Base-by-base conservation (phyloP, 257 asterid species). In the Solanum rostratum region DNA sequence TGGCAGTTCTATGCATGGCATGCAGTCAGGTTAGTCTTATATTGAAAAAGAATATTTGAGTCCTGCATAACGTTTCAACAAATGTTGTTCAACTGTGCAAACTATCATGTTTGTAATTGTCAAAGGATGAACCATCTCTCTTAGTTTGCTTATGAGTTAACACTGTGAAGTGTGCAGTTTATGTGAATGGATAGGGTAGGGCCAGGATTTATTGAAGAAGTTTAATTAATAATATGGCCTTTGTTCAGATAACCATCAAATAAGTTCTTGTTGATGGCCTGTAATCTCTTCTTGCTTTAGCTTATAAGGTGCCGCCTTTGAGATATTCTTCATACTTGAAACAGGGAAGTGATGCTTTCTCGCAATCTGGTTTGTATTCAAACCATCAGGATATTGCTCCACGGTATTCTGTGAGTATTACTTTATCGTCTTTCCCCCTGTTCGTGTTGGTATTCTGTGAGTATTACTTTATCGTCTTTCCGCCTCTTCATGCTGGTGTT, bases 301-400 rank as follows among this genome's bases (percentile, higher is more conserved):
- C 57, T 73, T 45, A 73, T 45, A 45, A 12, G 41, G 22, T 65
- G 79, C 10, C 7, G 9, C 39, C 82, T 41, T 83, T 82, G 80
- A 63, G 37, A 65, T 74, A 71, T 80, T 43, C 80, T 57, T 73
- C 79, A 54, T 87, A 88, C 57, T 59, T 83, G 59, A 84, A 86
- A 63, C 92, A 93, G 97, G 98, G 98, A 82, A 74, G 90, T 60
- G 97, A 95, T 89, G 98, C 98, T 54, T 95, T 95, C 84, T 95
- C 98, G 22, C 98, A 95, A 87, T 95, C 98, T 78, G 98, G 98
- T 54, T 89, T 95, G 39, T 95, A 95, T 89, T 95, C 98, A 71
- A 95, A 93, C 87, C 97, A 95, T 89, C 97, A 92, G 88, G 97
- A 93, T 89, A 95, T 95, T 43, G 98, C 96, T 84, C 97, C 98